A percentile compares a stretch with the other conserved stretches of the same genome.
Conservation (phyloP, 257 asterid genomes). For the Voacanga thouarsii region DNA sequence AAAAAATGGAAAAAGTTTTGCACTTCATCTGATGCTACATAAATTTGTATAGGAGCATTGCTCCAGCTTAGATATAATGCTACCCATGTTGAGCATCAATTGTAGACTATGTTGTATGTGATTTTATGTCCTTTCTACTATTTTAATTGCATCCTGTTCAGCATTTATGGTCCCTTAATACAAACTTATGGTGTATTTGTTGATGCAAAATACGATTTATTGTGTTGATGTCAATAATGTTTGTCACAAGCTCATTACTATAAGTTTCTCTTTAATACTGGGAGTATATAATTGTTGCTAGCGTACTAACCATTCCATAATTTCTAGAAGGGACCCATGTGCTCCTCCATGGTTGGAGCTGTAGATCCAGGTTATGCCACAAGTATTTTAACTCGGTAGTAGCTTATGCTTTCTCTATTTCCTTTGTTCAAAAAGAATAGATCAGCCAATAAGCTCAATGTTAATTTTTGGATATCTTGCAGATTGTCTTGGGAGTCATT, state of each 20-base stretch:
- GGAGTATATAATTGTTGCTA: not conserved
- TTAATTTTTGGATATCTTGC: not conserved
- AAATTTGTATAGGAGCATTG: not conserved
- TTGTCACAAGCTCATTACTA: constrained; percentile 77
- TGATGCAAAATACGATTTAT: constrained; percentile 63
- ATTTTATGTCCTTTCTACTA: not conserved
- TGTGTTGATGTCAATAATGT: constrained; percentile 77
- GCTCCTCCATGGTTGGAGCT: not conserved
- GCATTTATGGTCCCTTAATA: not conserved
- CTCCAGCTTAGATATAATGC: not conserved
- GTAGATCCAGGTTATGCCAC: not conserved
- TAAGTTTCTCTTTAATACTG: constrained; percentile 43
- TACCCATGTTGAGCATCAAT: not conserved
- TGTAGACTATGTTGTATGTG: not conserved
- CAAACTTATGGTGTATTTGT: not conserved
- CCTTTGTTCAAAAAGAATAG: not conserved
- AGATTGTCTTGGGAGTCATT: constrained; percentile 8
- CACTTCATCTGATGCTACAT: not conserved
- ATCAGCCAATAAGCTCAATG: not conserved
- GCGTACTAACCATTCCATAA: not conserved
- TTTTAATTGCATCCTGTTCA: not conserved
- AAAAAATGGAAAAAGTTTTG: not conserved
- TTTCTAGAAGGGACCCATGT: not conserved
- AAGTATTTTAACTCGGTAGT: not conserved
- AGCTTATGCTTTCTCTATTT: not conserved